Evolutionary conservation across 2,329 filamentous ascomycete genomes (phyloP), one percentile per base, ranked within the genome.

Genomic region (Podosphaera aphanis): DNA sequence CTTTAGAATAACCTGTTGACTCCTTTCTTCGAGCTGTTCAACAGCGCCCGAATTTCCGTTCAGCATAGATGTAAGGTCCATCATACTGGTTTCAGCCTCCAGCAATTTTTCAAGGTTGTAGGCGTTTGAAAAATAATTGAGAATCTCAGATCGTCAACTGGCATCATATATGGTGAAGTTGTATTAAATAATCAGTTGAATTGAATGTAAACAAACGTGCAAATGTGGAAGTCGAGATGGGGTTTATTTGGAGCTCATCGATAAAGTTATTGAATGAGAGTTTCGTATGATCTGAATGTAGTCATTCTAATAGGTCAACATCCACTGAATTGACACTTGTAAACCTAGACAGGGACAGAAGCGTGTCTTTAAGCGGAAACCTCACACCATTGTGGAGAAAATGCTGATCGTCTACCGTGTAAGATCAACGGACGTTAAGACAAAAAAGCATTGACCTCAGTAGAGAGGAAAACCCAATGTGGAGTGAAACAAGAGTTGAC

Each of bases 31-130:
- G 43, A 53, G 53, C 51, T 56, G 56, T 47, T 53, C 56, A 51
- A 49, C 52, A 52, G 55, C 53, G 47, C 47, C 36, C 16, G 53
- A 50, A 44, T 51, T 54, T 8, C 49, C 50, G 47, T 60, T 60
- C 48, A 60, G 50, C 38, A 60, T 49, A 8, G 57, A 57, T 18
- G 51, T 58, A 37, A 60, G 55, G 43, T 60, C 56, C 58, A 60
- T 60, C 29, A 49, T 56, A 52, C 44, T 23, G 25, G n/a, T 38
- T 35, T 29, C 2, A 21, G 39, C 47, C 43, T 21, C 35, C 35
- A 38, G 36, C 31, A 31, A 43, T 33, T 6, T 33, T 25, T 7
- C 16, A 13, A n/a, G 3, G 40, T 19, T n/a, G 20, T 25, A 11
- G 13, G n/a, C 19, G 15, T 46, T 25, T 33, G 33, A 44, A 42